Conservation (phyloP, 495 filamentous ascomycete species). For the Lophiotrema nucula region DNA sequence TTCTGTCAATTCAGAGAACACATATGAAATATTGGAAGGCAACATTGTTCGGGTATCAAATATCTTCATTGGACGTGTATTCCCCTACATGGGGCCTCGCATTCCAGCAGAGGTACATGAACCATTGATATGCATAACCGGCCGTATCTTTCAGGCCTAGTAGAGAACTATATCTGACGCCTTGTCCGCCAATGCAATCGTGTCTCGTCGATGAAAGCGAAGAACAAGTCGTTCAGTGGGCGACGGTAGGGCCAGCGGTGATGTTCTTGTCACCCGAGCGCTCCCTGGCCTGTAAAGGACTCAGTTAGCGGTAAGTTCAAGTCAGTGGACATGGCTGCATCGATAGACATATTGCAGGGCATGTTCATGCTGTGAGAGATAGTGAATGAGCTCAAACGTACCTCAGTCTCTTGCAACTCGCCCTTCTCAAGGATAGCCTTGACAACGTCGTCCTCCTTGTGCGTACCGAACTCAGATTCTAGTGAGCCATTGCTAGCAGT, state of each 20-base stretch:
- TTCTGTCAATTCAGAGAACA: too few species aligned
- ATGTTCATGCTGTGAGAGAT: neutral
- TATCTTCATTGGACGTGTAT: too few species aligned
- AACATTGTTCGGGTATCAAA: too few species aligned
- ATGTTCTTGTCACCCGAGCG: constrained; percentile 50
- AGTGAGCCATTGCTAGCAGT: constrained; percentile 68
- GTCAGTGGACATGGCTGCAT: neutral
- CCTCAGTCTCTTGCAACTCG: constrained; percentile 38
- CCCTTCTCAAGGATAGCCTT: constrained; percentile 77
- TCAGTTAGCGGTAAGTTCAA: neutral
- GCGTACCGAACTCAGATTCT: constrained; percentile 84
- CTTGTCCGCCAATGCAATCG: constrained; percentile 5
- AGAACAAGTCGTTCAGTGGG: constrained; percentile 42
- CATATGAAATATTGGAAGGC: too few species aligned
- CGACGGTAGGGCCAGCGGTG: constrained; percentile 43
- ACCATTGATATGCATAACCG: neutral
- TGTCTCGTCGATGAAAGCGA: neutral
- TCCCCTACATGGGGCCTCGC: too few species aligned
- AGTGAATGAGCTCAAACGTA: constrained; percentile 11
- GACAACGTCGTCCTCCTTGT: constrained; percentile 73
- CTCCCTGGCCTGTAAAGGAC: constrained; percentile 36
- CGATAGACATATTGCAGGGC: neutral
- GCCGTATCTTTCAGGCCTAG: neutral
- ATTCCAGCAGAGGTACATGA: constrained; percentile 1
- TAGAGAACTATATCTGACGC: neutral